These are phyloP conservation scores for Rhododendron henanense DNA, from an alignment of 148 eudicot genomes.

Conservation along the genomic window DNA sequence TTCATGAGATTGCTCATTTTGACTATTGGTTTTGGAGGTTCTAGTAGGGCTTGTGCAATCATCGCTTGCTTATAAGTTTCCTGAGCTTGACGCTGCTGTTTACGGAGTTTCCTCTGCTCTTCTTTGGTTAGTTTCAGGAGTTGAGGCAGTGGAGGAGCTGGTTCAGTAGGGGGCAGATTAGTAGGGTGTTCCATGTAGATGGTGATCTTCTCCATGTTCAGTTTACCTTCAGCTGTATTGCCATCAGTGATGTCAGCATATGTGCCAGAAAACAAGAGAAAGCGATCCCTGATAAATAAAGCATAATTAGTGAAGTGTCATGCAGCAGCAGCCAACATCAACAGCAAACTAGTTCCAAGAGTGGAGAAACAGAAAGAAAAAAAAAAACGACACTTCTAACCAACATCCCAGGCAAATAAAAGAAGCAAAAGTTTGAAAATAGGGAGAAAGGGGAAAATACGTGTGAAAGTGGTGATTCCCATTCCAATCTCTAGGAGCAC, in stretches of 20 bases:
- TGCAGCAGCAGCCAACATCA: neutral
- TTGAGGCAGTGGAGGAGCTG: slow-evolving; percentile 85
- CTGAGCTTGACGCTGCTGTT: slow-evolving; percentile 69
- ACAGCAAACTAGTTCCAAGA: neutral
- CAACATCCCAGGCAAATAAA: no score
- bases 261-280: slow-evolving; percentile 49
- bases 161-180: slow-evolving; percentile 81
- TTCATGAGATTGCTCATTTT: slow-evolving; percentile 97
- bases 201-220: slow-evolving; percentile 74
- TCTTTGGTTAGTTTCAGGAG: slow-evolving; percentile 85
- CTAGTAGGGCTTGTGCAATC: slow-evolving; percentile 85
- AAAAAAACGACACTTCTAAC: neutral
- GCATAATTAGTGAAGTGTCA: neutral
- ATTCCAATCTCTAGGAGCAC: no score
- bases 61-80: slow-evolving; percentile 89
- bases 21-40: slow-evolving; percentile 86
- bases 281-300: slow-evolving; percentile 65
- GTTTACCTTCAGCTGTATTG: slow-evolving; percentile 35
- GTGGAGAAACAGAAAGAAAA: neutral
- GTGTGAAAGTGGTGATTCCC: no score
- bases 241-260: slow-evolving; percentile 45
- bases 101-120: slow-evolving; percentile 89
- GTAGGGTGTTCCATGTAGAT: slow-evolving; percentile 88
- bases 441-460: no score
- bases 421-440: no score